Base-by-base conservation (phyloP, 768 basidiomycete species). In the Floccularia luteovirens region DNA sequence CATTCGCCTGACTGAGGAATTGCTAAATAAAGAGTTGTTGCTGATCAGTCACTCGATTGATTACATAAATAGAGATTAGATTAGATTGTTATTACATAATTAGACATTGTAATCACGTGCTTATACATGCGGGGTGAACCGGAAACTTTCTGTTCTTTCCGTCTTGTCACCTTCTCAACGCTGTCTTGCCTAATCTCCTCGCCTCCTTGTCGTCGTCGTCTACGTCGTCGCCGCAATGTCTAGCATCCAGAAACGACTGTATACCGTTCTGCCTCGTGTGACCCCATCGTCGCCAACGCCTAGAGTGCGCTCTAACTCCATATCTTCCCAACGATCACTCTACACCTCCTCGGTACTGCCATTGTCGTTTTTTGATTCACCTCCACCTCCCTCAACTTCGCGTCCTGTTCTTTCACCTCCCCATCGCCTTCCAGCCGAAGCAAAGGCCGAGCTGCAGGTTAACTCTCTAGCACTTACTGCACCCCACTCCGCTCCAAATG, bases 161-260 rank as follows among this genome's bases (percentile, higher is more conserved):
- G n/a, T n/a, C n/a, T n/a, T n/a, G n/a, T n/a, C n/a, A n/a, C n/a
- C n/a, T n/a, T n/a, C n/a, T n/a, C n/a, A n/a, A n/a, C n/a, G n/a
- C n/a, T n/a, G n/a, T n/a, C n/a, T 28, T 28, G 27, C 27, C 14
- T 14, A 28, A 28, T 14, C 27, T 28, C 27, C 27, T 28, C 14
- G 27, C 14, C 10, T 28, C 10, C 27, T 28, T 28, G 10, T 28
- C 27, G 27, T 28, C 14, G 27, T 28, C 14, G 27, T 14, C 27
- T 8, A 28, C 33, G 8, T 8, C 17, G 33, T 19, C 17, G 33
- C 22, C 36, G 25, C 69, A 47, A 72, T 70, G 63, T 68, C 68
- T 59, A 66, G 66, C 19, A 63, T 74, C 19, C 69, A 69, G 46
- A 77, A 74, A 49, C 67, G 72, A n/a, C 55, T 77, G 31, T 72